Conservation (phyloP, 2,329 filamentous ascomycete genomes). For the Tolypocladium paradoxum region DNA sequence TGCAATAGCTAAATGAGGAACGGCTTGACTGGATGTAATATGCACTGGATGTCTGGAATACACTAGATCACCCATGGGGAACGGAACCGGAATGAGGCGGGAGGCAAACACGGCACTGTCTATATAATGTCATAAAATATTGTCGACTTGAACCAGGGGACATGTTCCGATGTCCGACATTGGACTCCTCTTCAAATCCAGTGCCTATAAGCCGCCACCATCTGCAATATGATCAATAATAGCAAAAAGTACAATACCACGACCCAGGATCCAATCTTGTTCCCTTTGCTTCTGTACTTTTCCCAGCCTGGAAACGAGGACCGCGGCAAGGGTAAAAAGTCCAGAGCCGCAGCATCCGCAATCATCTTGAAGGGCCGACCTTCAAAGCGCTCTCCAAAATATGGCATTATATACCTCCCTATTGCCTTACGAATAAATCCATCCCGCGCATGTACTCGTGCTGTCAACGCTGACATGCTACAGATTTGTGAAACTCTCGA, state of each 20-base stretch:
- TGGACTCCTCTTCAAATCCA: background rate
- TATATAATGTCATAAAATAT: too few species aligned
- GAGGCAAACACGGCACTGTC: too few species aligned
- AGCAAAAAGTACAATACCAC: background rate
- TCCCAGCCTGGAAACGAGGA: background rate
- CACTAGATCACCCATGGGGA: too few species aligned
- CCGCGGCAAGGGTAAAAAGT: background rate
- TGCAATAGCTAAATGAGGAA: too few species aligned
- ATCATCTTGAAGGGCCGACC: background rate
- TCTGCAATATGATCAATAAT: background rate
- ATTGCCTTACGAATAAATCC: background rate
- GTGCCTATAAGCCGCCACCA: background rate
- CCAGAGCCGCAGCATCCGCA: background rate
- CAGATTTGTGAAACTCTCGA: background rate
- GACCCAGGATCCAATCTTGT: background rate
- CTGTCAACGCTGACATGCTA: background rate
- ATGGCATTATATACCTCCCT: conserved; percentile 1
- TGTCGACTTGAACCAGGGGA: too few species aligned
- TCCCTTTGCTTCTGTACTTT: background rate
- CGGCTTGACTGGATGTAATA: too few species aligned
- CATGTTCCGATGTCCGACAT: too few species aligned
- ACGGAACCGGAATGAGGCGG: too few species aligned
- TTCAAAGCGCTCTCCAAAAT: background rate
- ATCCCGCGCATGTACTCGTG: background rate
- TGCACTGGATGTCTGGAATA: too few species aligned